Evolutionary conservation across 2,329 filamentous ascomycete genomes (phyloP).

Genomic region (Pseudopyricularia cyperi): DNA sequence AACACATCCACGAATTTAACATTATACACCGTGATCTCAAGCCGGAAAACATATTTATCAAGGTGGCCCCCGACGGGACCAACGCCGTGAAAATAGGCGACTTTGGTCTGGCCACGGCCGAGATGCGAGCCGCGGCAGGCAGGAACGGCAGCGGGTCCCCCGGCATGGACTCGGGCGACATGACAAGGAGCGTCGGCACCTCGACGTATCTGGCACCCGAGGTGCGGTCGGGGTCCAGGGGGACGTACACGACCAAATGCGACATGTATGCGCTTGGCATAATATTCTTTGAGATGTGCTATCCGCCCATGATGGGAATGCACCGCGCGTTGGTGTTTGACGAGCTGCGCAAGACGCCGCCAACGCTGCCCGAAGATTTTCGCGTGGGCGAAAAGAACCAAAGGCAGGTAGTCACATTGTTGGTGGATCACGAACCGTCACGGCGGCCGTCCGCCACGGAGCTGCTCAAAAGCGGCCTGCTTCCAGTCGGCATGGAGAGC

Average conservation of each 20-base stretch:
- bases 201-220: conserved; percentile 90
- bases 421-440: conserved; percentile 72
- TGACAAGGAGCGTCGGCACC: conserved; percentile 63
- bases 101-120: conserved; percentile 86
- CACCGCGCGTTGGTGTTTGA: conserved; percentile 52
- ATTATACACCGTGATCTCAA: conserved; percentile 96
- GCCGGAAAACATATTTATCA: conserved; percentile 93
- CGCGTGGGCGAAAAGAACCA: conserved; percentile 57
- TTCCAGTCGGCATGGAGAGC: conserved; percentile 86
- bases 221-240: conserved; percentile 60
- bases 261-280: conserved; percentile 89
- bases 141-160: conserved; percentile 21
- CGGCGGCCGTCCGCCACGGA: conserved; percentile 73
- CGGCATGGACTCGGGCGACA: conserved; percentile 39
- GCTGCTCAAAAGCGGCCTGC: conserved; percentile 69
- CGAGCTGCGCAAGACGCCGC: conserved; percentile 52
- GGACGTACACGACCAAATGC: conserved; percentile 76
- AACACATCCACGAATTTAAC: conserved; percentile 77
- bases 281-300: conserved; percentile 98
- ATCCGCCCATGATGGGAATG: conserved; percentile 48
- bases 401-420: conserved; percentile 62
- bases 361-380: conserved; percentile 62
- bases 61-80: conserved; percentile 51
- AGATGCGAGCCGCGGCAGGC: conserved; percentile 53
- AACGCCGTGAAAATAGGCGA: conserved; percentile 94